Conservation (phyloP, 306 rosid species). For the Spatholobus suberectus region DNA sequence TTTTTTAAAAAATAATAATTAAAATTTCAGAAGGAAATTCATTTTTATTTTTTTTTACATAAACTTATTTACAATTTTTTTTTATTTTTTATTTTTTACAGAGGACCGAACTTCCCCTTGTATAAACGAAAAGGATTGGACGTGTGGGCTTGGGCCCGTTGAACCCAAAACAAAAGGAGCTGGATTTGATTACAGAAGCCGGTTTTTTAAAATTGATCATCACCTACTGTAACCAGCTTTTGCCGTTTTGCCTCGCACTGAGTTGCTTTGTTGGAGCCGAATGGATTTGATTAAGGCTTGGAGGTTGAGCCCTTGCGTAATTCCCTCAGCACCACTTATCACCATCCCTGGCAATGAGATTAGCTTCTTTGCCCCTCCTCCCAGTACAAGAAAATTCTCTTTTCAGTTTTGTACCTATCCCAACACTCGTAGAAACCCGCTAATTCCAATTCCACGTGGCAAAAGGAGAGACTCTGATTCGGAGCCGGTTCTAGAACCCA, state of each 20-base stretch:
- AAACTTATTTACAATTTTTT: background rate
- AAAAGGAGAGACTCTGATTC: constrained; percentile 60
- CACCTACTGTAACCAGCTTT: too few relatives aligned
- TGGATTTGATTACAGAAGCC: background rate
- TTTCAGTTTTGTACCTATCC: constrained; percentile 44
- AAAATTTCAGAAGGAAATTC: background rate
- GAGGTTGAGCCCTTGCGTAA: constrained; percentile 34
- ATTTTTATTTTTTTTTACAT: background rate
- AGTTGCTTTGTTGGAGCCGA: background rate
- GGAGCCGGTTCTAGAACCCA: constrained; percentile 60
- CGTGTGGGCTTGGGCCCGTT: constrained; percentile 14
- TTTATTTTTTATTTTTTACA: background rate
- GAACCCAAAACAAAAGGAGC: background rate
- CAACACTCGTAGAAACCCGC: constrained; percentile 28
- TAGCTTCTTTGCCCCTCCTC: constrained; percentile 33
- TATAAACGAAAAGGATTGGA: background rate
- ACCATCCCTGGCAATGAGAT: background rate
- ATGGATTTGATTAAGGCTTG: constrained; percentile 49
- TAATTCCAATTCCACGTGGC: constrained; percentile 36
- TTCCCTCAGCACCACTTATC: constrained; percentile 38
- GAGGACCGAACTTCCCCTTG: background rate
- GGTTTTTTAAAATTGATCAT: background rate
- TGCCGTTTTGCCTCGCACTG: background rate
- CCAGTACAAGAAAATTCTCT: constrained; percentile 21
- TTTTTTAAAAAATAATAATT: background rate